Evolutionary conservation across 176 grass and related monocot genomes (phyloP).

Genomic region (Neostapfia colusana): DNA sequence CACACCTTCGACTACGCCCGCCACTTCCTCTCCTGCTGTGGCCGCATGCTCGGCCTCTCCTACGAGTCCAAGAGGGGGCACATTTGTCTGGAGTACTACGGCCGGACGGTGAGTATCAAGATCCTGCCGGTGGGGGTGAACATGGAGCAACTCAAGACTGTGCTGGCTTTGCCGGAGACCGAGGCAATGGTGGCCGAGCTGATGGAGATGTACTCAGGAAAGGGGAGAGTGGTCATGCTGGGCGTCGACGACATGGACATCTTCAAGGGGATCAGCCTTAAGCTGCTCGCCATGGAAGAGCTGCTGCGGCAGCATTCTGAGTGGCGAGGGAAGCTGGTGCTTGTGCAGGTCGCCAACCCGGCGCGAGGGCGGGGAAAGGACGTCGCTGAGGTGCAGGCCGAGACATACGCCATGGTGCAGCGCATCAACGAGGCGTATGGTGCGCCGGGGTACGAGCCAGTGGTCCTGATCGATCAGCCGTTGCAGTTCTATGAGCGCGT

Average conservation of each 20-base stretch:
- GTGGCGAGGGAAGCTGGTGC: slow-evolving; percentile 77
- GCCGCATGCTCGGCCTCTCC: slow-evolving; percentile 76
- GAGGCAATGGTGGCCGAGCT: slow-evolving; percentile 71
- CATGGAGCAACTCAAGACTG: slow-evolving; percentile 67
- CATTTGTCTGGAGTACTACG: slow-evolving; percentile 89
- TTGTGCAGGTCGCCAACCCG: slow-evolving; percentile 89
- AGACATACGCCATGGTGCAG: slow-evolving; percentile 57
- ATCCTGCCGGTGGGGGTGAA: slow-evolving; percentile 84
- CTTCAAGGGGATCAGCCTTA: slow-evolving; percentile 94
- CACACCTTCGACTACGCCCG: slow-evolving; percentile 98
- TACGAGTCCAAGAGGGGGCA: slow-evolving; percentile 90
- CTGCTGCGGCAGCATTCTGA: slow-evolving; percentile 72
- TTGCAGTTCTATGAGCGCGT: slow-evolving; percentile 83
- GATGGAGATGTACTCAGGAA: slow-evolving; percentile 55
- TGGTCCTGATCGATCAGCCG: slow-evolving; percentile 75
- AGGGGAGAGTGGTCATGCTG: slow-evolving; percentile 71
- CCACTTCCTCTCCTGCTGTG: slow-evolving; percentile 91
- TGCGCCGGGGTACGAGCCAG: slow-evolving; percentile 57
- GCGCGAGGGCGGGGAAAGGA: slow-evolving; percentile 76
- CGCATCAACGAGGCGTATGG: slow-evolving; percentile 76
- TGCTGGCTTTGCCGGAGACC: slow-evolving; percentile 57
- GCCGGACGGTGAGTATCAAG: slow-evolving; percentile 91
- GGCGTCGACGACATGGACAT: slow-evolving; percentile 99
- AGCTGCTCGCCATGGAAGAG: slow-evolving; percentile 89
- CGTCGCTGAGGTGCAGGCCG: slow-evolving; percentile 74